These are phyloP conservation scores for Cruciata laevipes DNA, from an alignment of 257 asterid species.

Conservation along the genomic window DNA sequence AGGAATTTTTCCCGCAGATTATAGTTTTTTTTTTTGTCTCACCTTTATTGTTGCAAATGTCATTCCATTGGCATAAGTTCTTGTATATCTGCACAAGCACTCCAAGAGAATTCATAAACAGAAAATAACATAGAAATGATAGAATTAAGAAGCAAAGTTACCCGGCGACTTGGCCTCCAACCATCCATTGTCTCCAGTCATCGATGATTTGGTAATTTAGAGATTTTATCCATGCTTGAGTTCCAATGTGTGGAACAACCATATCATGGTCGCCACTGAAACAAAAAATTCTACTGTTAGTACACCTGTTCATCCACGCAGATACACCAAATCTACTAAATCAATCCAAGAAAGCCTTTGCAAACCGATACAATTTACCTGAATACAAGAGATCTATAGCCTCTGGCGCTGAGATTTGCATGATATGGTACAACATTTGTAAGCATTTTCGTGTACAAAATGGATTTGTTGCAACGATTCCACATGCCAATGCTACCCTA, in stretches of 20 bases:
- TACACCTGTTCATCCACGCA: too few relatives aligned
- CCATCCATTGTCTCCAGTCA: conserved; percentile 28
- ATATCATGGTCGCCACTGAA: conserved; percentile 30
- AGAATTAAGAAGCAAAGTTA: background rate
- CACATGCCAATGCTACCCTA: background rate
- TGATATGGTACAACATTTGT: conserved; percentile 11
- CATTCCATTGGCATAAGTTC: too few relatives aligned
- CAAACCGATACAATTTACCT: conserved; percentile 5
- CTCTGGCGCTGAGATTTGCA: conserved; percentile 27
- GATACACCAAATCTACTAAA: background rate
- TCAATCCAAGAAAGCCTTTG: background rate
- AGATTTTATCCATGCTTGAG: conserved; percentile 30
- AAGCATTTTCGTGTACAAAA: background rate
- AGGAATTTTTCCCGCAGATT: too few relatives aligned
- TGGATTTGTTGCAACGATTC: background rate
- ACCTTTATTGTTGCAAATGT: too few relatives aligned
- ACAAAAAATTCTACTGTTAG: background rate
- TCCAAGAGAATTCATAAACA: too few relatives aligned
- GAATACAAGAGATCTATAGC: conserved; percentile 30
- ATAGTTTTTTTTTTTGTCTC: too few relatives aligned
- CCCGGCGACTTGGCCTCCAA: conserved; percentile 32
- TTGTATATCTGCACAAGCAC: too few relatives aligned
- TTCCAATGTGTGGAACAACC: conserved; percentile 12
- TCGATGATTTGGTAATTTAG: conserved; percentile 23
- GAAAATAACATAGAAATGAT: too few relatives aligned